phyloP scores from a whole-genome alignment of 495 filamentous ascomycete genomes.

The Gamarada debralockiae region DNA sequence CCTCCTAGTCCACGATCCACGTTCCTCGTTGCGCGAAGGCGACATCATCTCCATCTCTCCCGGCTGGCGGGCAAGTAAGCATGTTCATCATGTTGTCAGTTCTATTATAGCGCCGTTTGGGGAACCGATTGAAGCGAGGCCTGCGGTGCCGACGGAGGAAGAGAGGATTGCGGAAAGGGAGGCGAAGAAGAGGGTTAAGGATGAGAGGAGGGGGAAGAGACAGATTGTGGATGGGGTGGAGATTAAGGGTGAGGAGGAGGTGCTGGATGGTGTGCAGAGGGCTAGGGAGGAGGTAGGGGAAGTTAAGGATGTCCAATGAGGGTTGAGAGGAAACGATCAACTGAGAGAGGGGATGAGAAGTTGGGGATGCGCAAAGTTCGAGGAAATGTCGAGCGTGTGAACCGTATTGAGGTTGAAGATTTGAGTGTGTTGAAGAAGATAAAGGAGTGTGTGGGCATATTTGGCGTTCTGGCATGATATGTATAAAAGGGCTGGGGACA shows the following conservation, averaged over 20 bases:
- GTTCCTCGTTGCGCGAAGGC: slow-evolving; percentile 66
- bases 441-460: not conserved
- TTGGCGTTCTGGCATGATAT: slow-evolving; percentile 7
- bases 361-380: too few relatives aligned
- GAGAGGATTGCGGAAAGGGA: slow-evolving; percentile 51
- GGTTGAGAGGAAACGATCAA: too few relatives aligned
- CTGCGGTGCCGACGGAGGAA: slow-evolving; percentile 58
- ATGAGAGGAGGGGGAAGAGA: slow-evolving; percentile 33
- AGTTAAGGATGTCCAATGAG: too few relatives aligned
- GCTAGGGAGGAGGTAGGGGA: too few relatives aligned
- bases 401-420: not conserved
- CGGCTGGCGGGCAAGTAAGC: slow-evolving; percentile 57
- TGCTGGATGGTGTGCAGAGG: not conserved
- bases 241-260: not conserved
- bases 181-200: slow-evolving; percentile 46
- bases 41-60: slow-evolving; percentile 77
- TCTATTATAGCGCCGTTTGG: slow-evolving; percentile 73
- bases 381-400: too few relatives aligned
- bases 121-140: slow-evolving; percentile 53
- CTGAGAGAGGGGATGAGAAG: too few relatives aligned
- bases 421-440: not conserved
- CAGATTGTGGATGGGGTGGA: not conserved
- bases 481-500: too few relatives aligned
- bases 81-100: slow-evolving; percentile 73
- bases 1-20: slow-evolving; percentile 71